Percentiles rank a stretch among this genome's conserved stretches.
These are phyloP conservation scores for Heritiera fomes DNA, from an alignment of 345 rosid species.

Conservation along the genomic window DNA sequence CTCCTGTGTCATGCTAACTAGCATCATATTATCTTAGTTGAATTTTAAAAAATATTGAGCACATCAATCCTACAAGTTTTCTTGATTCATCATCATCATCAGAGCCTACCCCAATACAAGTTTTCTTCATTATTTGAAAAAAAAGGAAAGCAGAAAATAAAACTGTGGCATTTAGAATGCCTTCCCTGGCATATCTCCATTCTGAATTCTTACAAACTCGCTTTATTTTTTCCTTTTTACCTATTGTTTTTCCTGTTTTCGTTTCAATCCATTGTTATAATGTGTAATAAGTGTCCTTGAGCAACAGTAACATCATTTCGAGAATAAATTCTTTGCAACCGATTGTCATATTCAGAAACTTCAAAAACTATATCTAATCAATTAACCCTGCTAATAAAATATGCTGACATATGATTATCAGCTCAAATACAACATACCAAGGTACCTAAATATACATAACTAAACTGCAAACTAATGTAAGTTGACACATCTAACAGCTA, in stretches of 20 bases:
- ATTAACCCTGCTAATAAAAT: not conserved
- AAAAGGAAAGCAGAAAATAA: not conserved
- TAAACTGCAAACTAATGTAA: not conserved
- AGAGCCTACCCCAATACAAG: no score
- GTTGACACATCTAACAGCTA: not conserved
- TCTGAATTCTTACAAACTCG: not conserved
- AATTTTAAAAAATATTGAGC: not conserved
- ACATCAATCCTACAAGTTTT: not conserved
- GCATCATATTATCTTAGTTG: not conserved
- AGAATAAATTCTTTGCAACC: not conserved
- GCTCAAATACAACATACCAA: conserved; percentile 1
- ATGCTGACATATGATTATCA: not conserved
- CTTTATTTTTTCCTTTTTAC: not conserved
- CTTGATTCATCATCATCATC: not conserved
- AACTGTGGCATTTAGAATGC: not conserved
- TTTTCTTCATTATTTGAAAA: not conserved
- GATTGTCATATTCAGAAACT: not conserved
- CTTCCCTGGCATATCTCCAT: not conserved
- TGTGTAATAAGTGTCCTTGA: not conserved
- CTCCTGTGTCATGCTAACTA: not conserved
- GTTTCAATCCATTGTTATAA: not conserved
- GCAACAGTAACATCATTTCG: no score
- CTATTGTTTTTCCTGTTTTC: not conserved
- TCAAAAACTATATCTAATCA: not conserved
- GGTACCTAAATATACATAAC: not conserved